Base-by-base conservation (phyloP, 208 protist genomes). In the Trypanosoma caninum region DNA sequence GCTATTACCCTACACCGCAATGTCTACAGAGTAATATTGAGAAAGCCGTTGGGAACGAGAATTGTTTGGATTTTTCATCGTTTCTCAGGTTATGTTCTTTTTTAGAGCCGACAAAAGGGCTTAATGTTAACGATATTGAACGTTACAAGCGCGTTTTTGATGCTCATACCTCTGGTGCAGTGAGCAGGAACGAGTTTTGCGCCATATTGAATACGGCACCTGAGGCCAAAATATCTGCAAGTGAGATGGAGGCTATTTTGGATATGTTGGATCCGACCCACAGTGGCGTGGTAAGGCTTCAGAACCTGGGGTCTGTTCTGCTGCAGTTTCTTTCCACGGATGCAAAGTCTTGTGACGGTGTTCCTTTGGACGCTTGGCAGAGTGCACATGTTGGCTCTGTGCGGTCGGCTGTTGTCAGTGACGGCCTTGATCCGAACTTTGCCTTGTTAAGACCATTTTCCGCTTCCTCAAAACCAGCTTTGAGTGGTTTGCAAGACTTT, bases 51-150 rank as follows among this genome's bases (percentile, higher is more conserved):
- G 74, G 69, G 25, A 42, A 46, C 23, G 28, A 38, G 10, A 44
- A 33, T 3, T 48, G 53, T 14, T 48, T 89, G 37, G 75, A 52
- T 6, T 76, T 82, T 31, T 63, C 66, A 2, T 25, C 48, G 5
- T 89, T 89, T 70, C 54, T 89, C n/a, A 68, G 80, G 42, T 66
- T 89, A 20, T 86, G 77, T 48, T 58, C 75, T 40, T 44, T 76
- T 23, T 69, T 89, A 13, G 45, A 73, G 37, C 7, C 33, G 25
- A 69, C 63, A 31, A 40, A 22, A n/a, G 34, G 16, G 30, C 20
- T 62, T 14, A 50, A 65, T 5, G 5, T 22, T 27, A 34, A 41
- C 42, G 41, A 13, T 9, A 46, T 68, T 27, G 16, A 55, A 13
- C 34, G 34, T 1, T 62, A 61, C 22, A 53, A 33, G 8, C 18